Percentiles rank a stretch among this genome's conserved stretches.
Conservation (phyloP, 2,329 filamentous ascomycete genomes). For the Ophiostoma montium region DNA sequence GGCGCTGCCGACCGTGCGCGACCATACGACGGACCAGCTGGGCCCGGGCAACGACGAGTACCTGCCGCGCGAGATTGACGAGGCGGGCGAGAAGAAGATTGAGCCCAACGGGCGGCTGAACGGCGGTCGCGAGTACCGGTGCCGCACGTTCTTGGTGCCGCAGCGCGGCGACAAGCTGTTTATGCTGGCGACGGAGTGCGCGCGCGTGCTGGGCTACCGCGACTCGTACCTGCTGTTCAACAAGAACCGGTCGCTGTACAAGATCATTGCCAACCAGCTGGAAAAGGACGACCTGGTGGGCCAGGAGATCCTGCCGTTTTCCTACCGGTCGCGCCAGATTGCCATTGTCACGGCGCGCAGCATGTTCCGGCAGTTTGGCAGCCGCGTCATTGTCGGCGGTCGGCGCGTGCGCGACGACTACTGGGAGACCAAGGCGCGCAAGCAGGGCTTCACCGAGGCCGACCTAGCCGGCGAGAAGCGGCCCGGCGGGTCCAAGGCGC, state of each 20-base stretch:
- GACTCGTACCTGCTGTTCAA: slow-evolving; percentile 99
- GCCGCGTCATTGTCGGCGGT: slow-evolving; percentile 79
- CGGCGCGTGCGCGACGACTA: slow-evolving; percentile 92
- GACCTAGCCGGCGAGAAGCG: slow-evolving; percentile 93
- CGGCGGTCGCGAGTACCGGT: slow-evolving; percentile 77
- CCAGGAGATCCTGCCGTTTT: slow-evolving; percentile 93
- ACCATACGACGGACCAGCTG: slow-evolving; percentile 94
- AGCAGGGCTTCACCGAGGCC: slow-evolving; percentile 96
- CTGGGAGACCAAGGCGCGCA: slow-evolving; percentile 93
- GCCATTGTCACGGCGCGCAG: slow-evolving; percentile 94
- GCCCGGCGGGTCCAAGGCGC: slow-evolving; percentile 76
- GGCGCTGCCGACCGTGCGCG: slow-evolving; percentile 84
- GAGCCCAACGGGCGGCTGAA: slow-evolving; percentile 66
- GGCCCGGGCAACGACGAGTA: slow-evolving; percentile 86
- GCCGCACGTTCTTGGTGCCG: slow-evolving; percentile 84
- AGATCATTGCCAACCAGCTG: slow-evolving; percentile 90
- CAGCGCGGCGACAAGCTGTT: slow-evolving; percentile 87
- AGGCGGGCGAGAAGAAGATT: slow-evolving; percentile 89
- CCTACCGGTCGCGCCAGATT: slow-evolving; percentile 95
- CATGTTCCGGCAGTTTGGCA: slow-evolving; percentile 98
- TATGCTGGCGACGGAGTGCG: slow-evolving; percentile 97
- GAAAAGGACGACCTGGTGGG: slow-evolving; percentile 95
- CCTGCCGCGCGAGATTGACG: slow-evolving; percentile 81
- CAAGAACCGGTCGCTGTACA: slow-evolving; percentile 91
- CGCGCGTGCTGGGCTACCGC: slow-evolving; percentile 80